Evolutionary conservation across 768 basidiomycete species (phyloP).

Genomic region (Stropharia rugosoannulata): DNA sequence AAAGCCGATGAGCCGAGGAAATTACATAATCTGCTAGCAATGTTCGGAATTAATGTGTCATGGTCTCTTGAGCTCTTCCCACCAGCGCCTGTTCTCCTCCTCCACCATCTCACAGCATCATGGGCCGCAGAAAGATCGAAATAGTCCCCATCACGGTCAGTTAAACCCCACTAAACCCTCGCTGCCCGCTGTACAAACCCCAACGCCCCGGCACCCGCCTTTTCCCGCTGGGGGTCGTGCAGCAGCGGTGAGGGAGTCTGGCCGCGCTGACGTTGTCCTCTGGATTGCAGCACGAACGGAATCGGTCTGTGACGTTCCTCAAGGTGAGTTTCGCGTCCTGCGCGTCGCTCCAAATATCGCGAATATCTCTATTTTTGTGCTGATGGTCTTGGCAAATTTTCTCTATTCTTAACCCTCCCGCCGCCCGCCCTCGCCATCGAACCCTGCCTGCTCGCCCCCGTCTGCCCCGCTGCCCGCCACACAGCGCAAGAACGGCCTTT

Average conservation of each 20-base stretch:
- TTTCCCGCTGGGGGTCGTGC: slow-evolving; percentile 3
- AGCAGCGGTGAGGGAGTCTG: not conserved
- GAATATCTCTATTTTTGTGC: slow-evolving; percentile 22
- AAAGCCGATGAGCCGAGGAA: not conserved
- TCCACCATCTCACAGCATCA: slow-evolving; percentile 18
- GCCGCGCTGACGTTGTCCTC: slow-evolving; percentile 1
- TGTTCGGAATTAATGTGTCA: not conserved
- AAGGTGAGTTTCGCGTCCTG: slow-evolving; percentile 42
- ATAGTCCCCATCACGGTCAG: slow-evolving; percentile 73
- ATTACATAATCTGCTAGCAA: not conserved
- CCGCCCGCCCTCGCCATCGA: slow-evolving; percentile 1
- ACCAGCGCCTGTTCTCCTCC: slow-evolving; percentile 5
- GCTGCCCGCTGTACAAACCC: slow-evolving; percentile 11
- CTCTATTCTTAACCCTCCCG: slow-evolving; percentile 21
- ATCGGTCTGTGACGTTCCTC: slow-evolving; percentile 73
- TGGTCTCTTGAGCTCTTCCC: slow-evolving; percentile 1
- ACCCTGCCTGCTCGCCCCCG: not conserved
- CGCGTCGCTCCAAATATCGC: slow-evolving; percentile 2
- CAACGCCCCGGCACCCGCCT: not conserved
- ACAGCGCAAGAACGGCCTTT: slow-evolving; percentile 73
- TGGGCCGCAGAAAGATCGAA: slow-evolving; percentile 76
- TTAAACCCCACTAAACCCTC: slow-evolving; percentile 9
- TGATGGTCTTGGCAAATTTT: slow-evolving; percentile 22
- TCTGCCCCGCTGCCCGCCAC: not conserved
- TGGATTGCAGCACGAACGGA: slow-evolving; percentile 62